phyloP scores from a whole-genome alignment of 164 flowering plant genomes.

The Buxus sempervirens region DNA sequence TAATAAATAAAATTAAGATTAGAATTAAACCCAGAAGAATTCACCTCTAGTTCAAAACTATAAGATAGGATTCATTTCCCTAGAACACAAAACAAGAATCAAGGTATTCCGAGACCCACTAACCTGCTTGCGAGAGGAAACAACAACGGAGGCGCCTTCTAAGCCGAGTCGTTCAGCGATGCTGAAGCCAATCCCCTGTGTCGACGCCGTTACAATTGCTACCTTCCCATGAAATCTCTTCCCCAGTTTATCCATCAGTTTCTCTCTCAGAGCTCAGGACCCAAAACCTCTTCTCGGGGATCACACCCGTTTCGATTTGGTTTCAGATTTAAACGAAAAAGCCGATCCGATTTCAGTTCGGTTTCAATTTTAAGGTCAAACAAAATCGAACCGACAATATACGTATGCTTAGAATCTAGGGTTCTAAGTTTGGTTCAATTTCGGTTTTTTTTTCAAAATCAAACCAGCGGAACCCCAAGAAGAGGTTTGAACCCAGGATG shows the following conservation, averaged over 20 bases:
- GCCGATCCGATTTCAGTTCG: too few relatives aligned
- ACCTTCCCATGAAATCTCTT: constrained; percentile 82
- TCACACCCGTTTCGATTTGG: too few relatives aligned
- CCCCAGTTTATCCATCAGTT: constrained; percentile 23
- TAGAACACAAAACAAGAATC: neutral
- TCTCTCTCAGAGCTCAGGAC: neutral
- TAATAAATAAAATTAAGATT: too few relatives aligned
- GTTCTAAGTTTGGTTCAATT: too few relatives aligned
- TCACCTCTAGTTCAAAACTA: constrained; percentile 1
- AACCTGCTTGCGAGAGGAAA: constrained; percentile 92
- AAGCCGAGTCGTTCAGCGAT: constrained; percentile 81
- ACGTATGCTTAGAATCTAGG: too few relatives aligned
- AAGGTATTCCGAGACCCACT: neutral
- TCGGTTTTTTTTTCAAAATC: too few relatives aligned
- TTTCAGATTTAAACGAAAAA: too few relatives aligned
- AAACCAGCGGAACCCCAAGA: too few relatives aligned
- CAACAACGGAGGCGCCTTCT: constrained; percentile 89
- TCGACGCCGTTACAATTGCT: constrained; percentile 89
- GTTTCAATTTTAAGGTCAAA: too few relatives aligned
- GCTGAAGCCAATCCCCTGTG: constrained; percentile 86
- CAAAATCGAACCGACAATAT: too few relatives aligned
- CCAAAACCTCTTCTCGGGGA: neutral
- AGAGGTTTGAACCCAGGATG: too few relatives aligned
- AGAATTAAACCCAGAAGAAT: neutral
- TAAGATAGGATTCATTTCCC: neutral